These are phyloP conservation scores for Sarocladium strictum DNA, from an alignment of 2,329 filamentous ascomycete species.

Conservation along the genomic window DNA sequence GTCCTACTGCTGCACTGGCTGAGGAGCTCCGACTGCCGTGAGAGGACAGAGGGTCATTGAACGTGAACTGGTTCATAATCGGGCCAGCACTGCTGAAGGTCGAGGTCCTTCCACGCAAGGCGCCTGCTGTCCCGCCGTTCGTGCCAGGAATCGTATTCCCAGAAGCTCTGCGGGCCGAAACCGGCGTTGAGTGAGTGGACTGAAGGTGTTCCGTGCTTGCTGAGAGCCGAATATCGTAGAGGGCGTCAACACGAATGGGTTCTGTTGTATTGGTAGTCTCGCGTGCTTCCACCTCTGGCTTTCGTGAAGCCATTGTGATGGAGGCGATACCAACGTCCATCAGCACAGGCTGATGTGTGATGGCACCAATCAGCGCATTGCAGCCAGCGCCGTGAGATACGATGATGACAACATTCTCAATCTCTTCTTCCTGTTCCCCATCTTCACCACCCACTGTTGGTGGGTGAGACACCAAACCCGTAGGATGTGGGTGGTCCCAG, in stretches of 20 bases:
- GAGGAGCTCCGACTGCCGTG: conserved; percentile 38
- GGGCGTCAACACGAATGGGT: conserved; percentile 44
- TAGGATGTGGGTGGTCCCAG: conserved; percentile 37
- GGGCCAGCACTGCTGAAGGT: conserved; percentile 19
- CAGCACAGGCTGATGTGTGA: conserved; percentile 86
- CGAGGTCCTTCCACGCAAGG: conserved; percentile 29
- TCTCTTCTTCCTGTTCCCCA: conserved; percentile 60
- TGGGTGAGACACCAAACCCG: conserved; percentile 42
- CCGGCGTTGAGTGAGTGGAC: conserved; percentile 29
- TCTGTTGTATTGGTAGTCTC: background rate
- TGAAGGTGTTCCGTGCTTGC: conserved; percentile 70
- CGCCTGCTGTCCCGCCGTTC: conserved; percentile 12
- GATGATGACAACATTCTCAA: conserved; percentile 75
- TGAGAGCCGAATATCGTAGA: conserved; percentile 70
- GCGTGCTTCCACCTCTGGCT: conserved; percentile 32
- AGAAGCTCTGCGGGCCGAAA: conserved; percentile 26
- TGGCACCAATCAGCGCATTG: conserved; percentile 87
- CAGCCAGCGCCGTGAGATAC: conserved; percentile 95
- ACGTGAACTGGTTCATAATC: conserved; percentile 30
- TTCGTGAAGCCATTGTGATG: conserved; percentile 77
- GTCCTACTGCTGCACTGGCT: conserved; percentile 28
- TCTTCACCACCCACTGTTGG: conserved; percentile 44
- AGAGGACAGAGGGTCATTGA: conserved; percentile 35
- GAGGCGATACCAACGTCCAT: conserved; percentile 88
- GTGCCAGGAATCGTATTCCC: conserved; percentile 21